Evolutionary conservation across 805 yeast genomes (phyloP).

Genomic region (Zygoascus tannicola): DNA sequence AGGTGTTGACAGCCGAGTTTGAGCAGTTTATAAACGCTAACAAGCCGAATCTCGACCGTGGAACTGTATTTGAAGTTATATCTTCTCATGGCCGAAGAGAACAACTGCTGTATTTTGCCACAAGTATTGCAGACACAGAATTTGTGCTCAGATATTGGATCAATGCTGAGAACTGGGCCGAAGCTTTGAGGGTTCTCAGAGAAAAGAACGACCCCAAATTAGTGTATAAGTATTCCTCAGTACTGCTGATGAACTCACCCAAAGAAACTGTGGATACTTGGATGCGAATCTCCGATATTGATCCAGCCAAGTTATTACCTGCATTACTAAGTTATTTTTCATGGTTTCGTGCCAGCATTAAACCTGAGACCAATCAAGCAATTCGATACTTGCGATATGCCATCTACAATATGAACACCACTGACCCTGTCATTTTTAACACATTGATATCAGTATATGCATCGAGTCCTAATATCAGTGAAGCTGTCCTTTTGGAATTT

Average conservation of each 20-base stretch:
- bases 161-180: slow-evolving; percentile 60
- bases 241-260: slow-evolving; percentile 60
- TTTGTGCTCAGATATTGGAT: slow-evolving; percentile 65
- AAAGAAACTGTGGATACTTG: slow-evolving; percentile 65
- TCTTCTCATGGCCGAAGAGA: slow-evolving; percentile 54
- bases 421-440: slow-evolving; percentile 51
- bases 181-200: slow-evolving; percentile 49
- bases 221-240: slow-evolving; percentile 61
- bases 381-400: slow-evolving; percentile 53
- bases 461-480: slow-evolving; percentile 36
- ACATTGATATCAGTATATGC: slow-evolving; percentile 61
- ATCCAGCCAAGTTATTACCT: slow-evolving; percentile 61
- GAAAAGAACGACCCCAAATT: slow-evolving; percentile 36
- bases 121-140: slow-evolving; percentile 54
- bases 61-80: slow-evolving; percentile 64
- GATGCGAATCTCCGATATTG: slow-evolving; percentile 48
- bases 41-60: slow-evolving; percentile 46
- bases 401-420: slow-evolving; percentile 36
- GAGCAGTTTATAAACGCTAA: slow-evolving; percentile 43
- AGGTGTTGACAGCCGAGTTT: slow-evolving; percentile 25
- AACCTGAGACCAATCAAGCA: slow-evolving; percentile 47
- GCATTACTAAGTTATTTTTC: slow-evolving; percentile 58
- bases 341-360: slow-evolving; percentile 12
- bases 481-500: slow-evolving; percentile 41
- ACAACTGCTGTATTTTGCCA: slow-evolving; percentile 60